A percentile compares a stretch with the other conserved stretches of the same genome.
Evolutionary conservation across 1,139 yeast species (phyloP).

Genomic region (Saccharomyces uvarum): DNA sequence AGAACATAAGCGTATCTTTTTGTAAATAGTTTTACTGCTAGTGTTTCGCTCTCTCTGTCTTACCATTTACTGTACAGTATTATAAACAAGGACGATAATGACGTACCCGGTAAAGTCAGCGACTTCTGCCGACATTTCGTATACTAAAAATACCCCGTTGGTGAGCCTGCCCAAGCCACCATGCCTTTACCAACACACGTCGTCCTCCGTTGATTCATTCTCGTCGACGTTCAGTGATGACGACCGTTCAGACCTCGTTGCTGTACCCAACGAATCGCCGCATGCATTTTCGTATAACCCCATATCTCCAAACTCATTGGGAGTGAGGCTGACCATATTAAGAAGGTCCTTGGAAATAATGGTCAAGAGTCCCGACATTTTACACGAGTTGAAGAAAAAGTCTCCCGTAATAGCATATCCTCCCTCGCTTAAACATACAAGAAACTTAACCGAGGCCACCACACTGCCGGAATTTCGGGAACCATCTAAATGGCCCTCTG

Average conservation of each 20-base stretch:
- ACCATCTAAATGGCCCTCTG: not conserved
- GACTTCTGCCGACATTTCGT: not conserved
- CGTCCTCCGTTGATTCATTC: conserved; percentile 1
- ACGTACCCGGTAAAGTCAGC: not conserved
- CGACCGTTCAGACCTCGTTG: conserved; percentile 35
- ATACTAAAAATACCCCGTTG: not conserved
- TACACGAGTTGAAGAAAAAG: conserved; percentile 3
- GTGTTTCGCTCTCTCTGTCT: not conserved
- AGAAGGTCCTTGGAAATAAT: conserved; percentile 63
- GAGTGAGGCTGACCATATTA: conserved; percentile 64
- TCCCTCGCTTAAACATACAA: conserved; percentile 4
- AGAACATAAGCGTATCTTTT: not conserved
- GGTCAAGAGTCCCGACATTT: conserved; percentile 22
- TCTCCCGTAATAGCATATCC: not conserved
- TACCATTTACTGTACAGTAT: not conserved
- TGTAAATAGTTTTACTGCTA: not conserved
- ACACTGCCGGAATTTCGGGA: not conserved
- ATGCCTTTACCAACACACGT: not conserved
- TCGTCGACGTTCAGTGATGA: conserved; percentile 11
- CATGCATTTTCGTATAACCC: conserved; percentile 82
- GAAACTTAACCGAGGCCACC: conserved; percentile 10
- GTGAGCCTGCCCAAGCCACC: not conserved
- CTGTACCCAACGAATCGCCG: conserved; percentile 70
- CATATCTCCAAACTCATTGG: conserved; percentile 68
- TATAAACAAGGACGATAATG: not conserved